These are phyloP conservation scores for Vigna radiata DNA, from an alignment of 306 rosid genomes.

Conservation along the genomic window DNA sequence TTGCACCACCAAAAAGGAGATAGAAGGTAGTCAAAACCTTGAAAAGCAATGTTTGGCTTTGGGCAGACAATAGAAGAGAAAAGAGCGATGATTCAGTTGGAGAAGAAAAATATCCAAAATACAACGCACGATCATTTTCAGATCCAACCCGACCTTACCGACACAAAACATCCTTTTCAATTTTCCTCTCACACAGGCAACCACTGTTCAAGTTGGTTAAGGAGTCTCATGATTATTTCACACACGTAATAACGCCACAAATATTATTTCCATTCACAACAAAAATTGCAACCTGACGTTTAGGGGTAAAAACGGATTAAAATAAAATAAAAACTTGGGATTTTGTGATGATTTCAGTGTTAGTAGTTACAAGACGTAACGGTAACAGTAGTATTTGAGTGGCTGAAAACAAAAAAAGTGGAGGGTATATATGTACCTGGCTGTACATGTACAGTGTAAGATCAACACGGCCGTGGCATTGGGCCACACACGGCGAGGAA, in stretches of 20 bases:
- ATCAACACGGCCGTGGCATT: neutral
- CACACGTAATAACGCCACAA: neutral
- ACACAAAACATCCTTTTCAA: neutral
- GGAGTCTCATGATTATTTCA: neutral
- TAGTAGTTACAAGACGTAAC: neutral
- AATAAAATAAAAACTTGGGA: neutral
- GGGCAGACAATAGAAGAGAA: conserved; percentile 42
- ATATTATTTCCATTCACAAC: neutral
- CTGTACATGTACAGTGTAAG: conserved; percentile 40
- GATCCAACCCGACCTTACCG: conserved; percentile 36
- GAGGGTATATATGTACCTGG: conserved; percentile 3
- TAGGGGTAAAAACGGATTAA: too few relatives aligned
- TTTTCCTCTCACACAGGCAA: neutral
- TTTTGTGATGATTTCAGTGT: conserved; percentile 9
- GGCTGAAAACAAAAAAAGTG: neutral
- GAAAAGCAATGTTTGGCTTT: conserved; percentile 54
- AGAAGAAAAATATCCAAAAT: conserved; percentile 6
- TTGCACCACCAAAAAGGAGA: conserved; percentile 1
- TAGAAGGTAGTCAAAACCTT: conserved; percentile 20
- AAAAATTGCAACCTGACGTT: too few relatives aligned
- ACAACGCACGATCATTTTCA: conserved; percentile 19
- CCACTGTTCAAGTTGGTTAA: conserved; percentile 10
- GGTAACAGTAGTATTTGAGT: neutral
- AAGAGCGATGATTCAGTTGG: conserved; percentile 19
- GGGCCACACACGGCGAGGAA: neutral